Percentiles rank a stretch among this genome's conserved stretches.
Conservation (phyloP, 2,329 filamentous ascomycete species). For the Colletotrichum simmondsii region DNA sequence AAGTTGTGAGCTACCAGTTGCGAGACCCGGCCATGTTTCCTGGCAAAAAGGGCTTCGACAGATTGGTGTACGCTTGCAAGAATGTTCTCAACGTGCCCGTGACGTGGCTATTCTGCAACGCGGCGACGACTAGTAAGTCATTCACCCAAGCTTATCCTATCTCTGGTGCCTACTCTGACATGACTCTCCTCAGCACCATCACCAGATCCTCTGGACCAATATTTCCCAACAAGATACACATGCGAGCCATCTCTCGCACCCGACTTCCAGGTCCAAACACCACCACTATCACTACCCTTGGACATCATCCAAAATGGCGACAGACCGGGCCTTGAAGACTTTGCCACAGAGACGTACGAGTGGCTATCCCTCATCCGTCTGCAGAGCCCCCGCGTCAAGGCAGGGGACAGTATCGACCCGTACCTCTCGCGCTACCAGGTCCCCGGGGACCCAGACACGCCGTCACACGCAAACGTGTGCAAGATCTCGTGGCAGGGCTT, state of each 20-base stretch:
- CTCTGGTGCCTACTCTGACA: constrained; percentile 39
- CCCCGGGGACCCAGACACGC: constrained; percentile 52
- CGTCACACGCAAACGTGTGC: constrained; percentile 50
- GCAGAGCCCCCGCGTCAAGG: constrained; percentile 70
- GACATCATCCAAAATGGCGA: constrained; percentile 47
- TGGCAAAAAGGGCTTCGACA: constrained; percentile 85
- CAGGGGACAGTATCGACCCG: constrained; percentile 70
- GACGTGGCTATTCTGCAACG: constrained; percentile 83
- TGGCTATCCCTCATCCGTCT: constrained; percentile 78
- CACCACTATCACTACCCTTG: constrained; percentile 41
- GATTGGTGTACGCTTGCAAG: constrained; percentile 80
- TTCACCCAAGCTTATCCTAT: background rate
- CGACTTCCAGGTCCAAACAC: constrained; percentile 42
- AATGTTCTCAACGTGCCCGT: constrained; percentile 76
- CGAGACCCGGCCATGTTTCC: constrained; percentile 79
- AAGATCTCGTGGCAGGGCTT: constrained; percentile 71
- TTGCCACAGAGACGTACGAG: constrained; percentile 74
- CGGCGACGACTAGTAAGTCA: constrained; percentile 55
- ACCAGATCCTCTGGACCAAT: constrained; percentile 60
- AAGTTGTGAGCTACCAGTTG: constrained; percentile 83
- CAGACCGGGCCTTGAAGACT: constrained; percentile 68
- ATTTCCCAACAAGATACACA: constrained; percentile 56
- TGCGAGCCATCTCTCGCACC: constrained; percentile 45
- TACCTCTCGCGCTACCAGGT: constrained; percentile 76
- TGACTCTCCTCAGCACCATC: constrained; percentile 48